A percentile compares a stretch with the other conserved stretches of the same genome.
Conservation (phyloP, 306 rosid genomes). For the Quercus engelmannii region DNA sequence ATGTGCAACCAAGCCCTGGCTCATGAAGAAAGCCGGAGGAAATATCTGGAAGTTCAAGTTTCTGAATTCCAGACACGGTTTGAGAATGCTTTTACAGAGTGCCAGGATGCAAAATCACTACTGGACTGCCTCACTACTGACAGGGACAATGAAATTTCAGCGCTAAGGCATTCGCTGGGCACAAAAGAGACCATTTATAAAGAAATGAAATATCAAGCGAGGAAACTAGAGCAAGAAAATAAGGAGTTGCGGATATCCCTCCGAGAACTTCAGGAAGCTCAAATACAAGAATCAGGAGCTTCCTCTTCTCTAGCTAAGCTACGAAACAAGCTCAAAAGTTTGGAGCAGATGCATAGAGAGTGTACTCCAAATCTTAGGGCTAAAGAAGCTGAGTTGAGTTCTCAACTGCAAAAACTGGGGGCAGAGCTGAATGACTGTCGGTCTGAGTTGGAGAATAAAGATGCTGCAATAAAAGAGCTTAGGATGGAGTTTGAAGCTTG, state of each 20-base stretch:
- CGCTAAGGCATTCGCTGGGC: slow-evolving; percentile 49
- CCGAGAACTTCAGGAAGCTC: slow-evolving; percentile 75
- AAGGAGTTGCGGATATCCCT: slow-evolving; percentile 44
- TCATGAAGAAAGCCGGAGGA: slow-evolving; percentile 69
- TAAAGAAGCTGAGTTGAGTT: slow-evolving; percentile 59
- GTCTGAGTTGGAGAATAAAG: slow-evolving; percentile 45
- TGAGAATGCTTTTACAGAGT: slow-evolving; percentile 36
- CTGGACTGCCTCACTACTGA: slow-evolving; percentile 41
- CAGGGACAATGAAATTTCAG: slow-evolving; percentile 57
- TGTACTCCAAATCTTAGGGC: slow-evolving; percentile 42
- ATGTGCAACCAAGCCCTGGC: slow-evolving; percentile 67
- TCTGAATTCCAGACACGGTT: slow-evolving; percentile 42
- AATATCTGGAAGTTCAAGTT: slow-evolving; percentile 57
- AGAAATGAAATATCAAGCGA: slow-evolving; percentile 51
- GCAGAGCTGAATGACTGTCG: slow-evolving; percentile 35
- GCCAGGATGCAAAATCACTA: slow-evolving; percentile 37
- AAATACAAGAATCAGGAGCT: slow-evolving; percentile 67
- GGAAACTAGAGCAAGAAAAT: slow-evolving; percentile 67
- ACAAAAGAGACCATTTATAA: slow-evolving; percentile 51
- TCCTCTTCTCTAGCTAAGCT: slow-evolving; percentile 60
- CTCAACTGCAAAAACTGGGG: slow-evolving; percentile 32
- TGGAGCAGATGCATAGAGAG: slow-evolving; percentile 55
- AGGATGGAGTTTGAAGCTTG: slow-evolving; percentile 49
- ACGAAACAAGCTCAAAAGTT: slow-evolving; percentile 51
- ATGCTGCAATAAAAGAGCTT: slow-evolving; percentile 38